Evolutionary conservation across 1,284 basidiomycete genomes (phyloP).

Genomic region (Fomes fomentarius): DNA sequence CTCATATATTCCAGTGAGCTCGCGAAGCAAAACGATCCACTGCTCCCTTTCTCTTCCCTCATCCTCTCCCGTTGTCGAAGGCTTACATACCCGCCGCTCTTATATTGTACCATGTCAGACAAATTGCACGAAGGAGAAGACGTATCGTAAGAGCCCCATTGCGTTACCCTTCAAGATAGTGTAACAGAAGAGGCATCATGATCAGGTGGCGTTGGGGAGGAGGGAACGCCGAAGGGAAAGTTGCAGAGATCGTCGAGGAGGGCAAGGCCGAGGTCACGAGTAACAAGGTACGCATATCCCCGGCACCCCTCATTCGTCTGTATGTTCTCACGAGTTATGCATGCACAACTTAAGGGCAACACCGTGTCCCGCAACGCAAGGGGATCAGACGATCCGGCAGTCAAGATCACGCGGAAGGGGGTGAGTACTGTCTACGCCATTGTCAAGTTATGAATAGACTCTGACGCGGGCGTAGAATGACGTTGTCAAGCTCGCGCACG

Average conservation of each 20-base stretch:
- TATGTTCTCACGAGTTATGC: too few relatives aligned
- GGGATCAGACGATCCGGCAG: constrained; percentile 41
- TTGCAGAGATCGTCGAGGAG: constrained; percentile 39
- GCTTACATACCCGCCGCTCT: too few relatives aligned
- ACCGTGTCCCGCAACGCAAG: constrained; percentile 39
- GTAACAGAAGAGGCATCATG: background rate
- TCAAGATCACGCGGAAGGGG: constrained; percentile 42
- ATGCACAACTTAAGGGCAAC: too few relatives aligned
- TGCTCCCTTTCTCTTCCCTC: too few relatives aligned
- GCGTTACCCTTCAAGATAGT: background rate
- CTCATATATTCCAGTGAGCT: too few relatives aligned
- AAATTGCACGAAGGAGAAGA: constrained; percentile 34
- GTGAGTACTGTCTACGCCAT: constrained; percentile 29
- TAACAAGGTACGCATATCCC: constrained; percentile 37
- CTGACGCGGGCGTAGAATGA: constrained; percentile 36
- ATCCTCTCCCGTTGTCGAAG: too few relatives aligned
- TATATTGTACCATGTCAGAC: constrained; percentile 28
- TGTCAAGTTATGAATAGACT: background rate
- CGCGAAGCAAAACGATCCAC: too few relatives aligned
- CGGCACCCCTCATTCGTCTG: too few relatives aligned
- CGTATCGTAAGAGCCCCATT: constrained; percentile 38
- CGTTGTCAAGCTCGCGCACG: constrained; percentile 45
- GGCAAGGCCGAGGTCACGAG: constrained; percentile 41
- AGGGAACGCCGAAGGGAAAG: constrained; percentile 31
- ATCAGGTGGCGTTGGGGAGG: constrained; percentile 36